Base-by-base conservation (phyloP, 768 basidiomycete species). In the Phlebiopsis flavidoalba region DNA sequence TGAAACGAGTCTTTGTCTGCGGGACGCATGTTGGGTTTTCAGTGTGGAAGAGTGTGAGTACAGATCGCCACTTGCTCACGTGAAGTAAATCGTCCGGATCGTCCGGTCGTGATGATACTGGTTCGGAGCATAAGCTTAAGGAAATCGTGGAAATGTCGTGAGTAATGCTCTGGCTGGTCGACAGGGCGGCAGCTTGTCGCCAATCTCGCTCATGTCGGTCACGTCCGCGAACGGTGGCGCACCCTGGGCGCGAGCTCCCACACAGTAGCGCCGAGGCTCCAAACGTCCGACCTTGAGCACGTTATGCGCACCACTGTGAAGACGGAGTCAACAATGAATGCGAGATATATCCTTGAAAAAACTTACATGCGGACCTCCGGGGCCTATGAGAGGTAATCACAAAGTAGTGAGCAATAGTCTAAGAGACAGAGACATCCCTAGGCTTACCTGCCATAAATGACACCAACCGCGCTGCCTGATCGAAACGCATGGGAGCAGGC, bases 221-320 rank as follows among this genome's bases (percentile, higher is more conserved):
- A 81, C 75, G 58, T 83, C 80, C 3, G 81, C 77, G 68, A 92
- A 93, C 0, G 91, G 91, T 5, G 91, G 91, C 55, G 82, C 77
- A 6, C 85, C 82, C 68, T 93, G 81, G 0, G 88, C 87, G 73
- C 89, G 80, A 0, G 91, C 91, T 1, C 91, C 91, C 6, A 91
- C 75, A 31, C 26, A 31, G 26, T 31, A 31, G 26, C 26, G 26
- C 26, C 26, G 26, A 31, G 26, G 26, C 0, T 89, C 91, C 89
- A 89, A 93, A 0, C 87, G 77, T 61, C 93, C 91, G 50, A 91
- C 83, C 69, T 87, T 86, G 47, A 91, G 79, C 1, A 85, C 82
- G 66, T 93, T 79, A 66, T 93, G 92, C 0, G 85, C 76, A 11
- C 87, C 85, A 54, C 87, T 88, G 54, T 15, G 48, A 53, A 19